Conservation (phyloP, 208 protist species). For the Herpetomonas muscarum region DNA sequence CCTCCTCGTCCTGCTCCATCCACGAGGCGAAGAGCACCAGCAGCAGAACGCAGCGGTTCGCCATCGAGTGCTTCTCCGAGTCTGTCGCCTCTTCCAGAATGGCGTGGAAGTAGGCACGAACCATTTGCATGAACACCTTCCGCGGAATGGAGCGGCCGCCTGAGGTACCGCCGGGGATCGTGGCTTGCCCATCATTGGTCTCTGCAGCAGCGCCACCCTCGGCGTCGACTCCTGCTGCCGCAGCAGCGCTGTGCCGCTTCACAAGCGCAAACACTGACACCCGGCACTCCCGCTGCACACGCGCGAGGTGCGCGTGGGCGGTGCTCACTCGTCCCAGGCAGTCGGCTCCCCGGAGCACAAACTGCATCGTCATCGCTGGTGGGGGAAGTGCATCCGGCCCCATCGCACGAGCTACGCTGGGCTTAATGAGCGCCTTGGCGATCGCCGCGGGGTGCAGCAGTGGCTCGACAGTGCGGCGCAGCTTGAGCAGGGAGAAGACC, state of each 20-base stretch:
- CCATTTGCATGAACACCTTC: not conserved
- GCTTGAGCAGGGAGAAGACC: slow-evolving; percentile 1
- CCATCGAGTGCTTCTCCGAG: not conserved
- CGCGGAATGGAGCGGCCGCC: too few species aligned
- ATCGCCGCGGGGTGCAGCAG: slow-evolving; percentile 1
- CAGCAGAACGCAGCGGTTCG: slow-evolving; percentile 4
- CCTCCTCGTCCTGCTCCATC: slow-evolving; percentile 7
- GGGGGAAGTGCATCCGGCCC: too few species aligned
- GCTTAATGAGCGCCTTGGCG: not conserved
- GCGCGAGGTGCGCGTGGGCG: not conserved
- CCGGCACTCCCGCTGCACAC: not conserved
- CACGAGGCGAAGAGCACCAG: slow-evolving; percentile 8
- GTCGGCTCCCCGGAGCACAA: slow-evolving; percentile 11
- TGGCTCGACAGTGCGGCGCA: slow-evolving; percentile 1
- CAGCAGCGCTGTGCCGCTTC: not conserved
- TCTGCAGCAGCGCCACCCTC: too few species aligned
- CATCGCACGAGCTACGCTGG: too few species aligned
- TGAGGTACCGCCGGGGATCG: too few species aligned
- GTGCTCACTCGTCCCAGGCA: not conserved
- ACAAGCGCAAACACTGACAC: not conserved
- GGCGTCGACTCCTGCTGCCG: too few species aligned
- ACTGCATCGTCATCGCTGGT: not conserved
- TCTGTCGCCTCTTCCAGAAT: not conserved
- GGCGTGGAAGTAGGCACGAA: not conserved
- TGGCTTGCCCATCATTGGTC: too few species aligned